phyloP scores from a whole-genome alignment of 371 early-diverging fungal genomes.

The Mucor plumbeus region DNA sequence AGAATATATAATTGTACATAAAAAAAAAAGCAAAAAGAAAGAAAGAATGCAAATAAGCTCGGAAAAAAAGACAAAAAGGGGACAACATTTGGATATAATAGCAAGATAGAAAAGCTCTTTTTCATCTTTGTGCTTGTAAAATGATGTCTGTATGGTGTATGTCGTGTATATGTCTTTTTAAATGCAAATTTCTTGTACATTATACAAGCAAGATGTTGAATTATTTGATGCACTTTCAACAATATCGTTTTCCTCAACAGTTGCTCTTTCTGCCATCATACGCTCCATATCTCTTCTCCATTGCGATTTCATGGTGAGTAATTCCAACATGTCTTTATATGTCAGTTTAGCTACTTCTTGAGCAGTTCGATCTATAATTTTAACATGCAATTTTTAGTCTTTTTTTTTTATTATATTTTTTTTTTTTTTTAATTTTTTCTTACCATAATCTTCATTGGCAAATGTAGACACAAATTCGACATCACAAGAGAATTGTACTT shows the following conservation, averaged over 20 bases:
- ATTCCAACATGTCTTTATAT: constrained; percentile 53
- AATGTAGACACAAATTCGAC: constrained; percentile 49
- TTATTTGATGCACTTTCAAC: constrained; percentile 7
- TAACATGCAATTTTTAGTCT: neutral
- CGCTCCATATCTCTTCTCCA: constrained; percentile 52
- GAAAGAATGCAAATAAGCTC: neutral
- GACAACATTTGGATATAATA: constrained; percentile 7
- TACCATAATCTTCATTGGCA: constrained; percentile 58
- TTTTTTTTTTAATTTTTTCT: constrained; percentile 16
- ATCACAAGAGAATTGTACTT: constrained; percentile 49
- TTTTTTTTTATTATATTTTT: neutral
- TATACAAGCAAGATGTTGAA: constrained; percentile 20
- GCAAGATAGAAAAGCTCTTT: constrained; percentile 1
- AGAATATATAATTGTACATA: constrained; percentile 8
- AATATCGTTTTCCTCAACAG: constrained; percentile 18
- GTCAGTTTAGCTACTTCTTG: constrained; percentile 56
- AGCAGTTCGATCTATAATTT: constrained; percentile 47
- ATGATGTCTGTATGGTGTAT: neutral
- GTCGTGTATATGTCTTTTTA: neutral
- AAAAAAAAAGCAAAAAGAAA: neutral
- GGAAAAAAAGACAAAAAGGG: neutral
- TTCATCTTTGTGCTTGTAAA: neutral
- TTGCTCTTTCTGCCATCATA: constrained; percentile 40
- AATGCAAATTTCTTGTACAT: constrained; percentile 33
- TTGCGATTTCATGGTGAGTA: constrained; percentile 51